phyloP scores from a whole-genome alignment of 139 green algal genomes.

The Diplosphaera chodatii region DNA sequence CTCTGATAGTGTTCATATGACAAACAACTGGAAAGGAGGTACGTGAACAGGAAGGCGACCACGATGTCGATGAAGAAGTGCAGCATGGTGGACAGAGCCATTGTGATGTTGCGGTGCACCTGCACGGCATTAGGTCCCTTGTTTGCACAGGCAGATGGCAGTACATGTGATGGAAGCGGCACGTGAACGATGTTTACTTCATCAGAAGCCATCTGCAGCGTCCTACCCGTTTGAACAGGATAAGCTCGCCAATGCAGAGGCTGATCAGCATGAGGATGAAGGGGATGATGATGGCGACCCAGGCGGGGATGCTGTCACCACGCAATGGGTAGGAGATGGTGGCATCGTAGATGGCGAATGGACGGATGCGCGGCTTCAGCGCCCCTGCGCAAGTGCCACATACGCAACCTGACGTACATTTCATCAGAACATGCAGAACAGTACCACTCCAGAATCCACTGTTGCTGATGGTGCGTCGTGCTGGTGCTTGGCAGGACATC shows the following conservation, averaged over 20 bases:
- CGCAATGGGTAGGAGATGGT: slow-evolving; percentile 11
- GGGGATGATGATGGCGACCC: neutral
- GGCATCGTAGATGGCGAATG: slow-evolving; percentile 20
- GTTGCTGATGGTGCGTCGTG: too few relatives aligned
- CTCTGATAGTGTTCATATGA: too few relatives aligned
- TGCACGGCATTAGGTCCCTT: too few relatives aligned
- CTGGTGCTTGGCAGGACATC: too few relatives aligned
- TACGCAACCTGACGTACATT: too few relatives aligned
- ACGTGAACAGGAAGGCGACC: slow-evolving; percentile 17
- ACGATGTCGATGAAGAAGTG: slow-evolving; percentile 30
- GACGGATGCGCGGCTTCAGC: neutral
- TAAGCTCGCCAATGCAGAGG: slow-evolving; percentile 4
- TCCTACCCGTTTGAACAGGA: slow-evolving; percentile 2
- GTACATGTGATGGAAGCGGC: too few relatives aligned
- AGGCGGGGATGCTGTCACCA: slow-evolving; percentile 8
- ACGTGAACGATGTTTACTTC: too few relatives aligned
- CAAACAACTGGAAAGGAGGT: too few relatives aligned
- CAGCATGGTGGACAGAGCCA: slow-evolving; percentile 18
- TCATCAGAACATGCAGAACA: too few relatives aligned
- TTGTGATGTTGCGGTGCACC: slow-evolving; percentile 11
- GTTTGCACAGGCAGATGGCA: too few relatives aligned
- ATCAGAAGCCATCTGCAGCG: too few relatives aligned
- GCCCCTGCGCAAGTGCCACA: neutral
- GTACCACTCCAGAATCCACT: too few relatives aligned
- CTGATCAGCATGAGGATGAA: slow-evolving; percentile 7